Conservation (phyloP, 1,139 yeast genomes). For the Wickerhamiella pararugosa region DNA sequence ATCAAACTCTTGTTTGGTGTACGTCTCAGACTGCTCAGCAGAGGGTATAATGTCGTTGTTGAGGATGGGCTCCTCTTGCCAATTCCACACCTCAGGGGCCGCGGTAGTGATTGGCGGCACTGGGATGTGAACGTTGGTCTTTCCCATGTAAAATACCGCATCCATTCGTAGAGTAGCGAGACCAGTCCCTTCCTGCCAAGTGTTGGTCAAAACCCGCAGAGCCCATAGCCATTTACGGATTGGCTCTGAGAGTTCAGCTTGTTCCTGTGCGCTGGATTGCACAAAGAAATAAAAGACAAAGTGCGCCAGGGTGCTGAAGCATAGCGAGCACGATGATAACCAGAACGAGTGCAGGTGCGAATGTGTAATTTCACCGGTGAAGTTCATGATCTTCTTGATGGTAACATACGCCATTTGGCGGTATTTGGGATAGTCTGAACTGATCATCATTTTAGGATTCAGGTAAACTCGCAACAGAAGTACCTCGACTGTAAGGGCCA, state of each 20-base stretch:
- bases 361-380: slow-evolving; percentile 25
- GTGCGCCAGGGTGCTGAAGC: slow-evolving; percentile 24
- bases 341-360: slow-evolving; percentile 27
- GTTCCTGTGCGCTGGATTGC: slow-evolving; percentile 22
- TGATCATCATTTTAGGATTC: slow-evolving; percentile 11
- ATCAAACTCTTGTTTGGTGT: slow-evolving; percentile 6
- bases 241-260: slow-evolving; percentile 19
- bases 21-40: slow-evolving; percentile 13
- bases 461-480: slow-evolving; percentile 21
- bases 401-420: slow-evolving; percentile 21
- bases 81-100: not conserved
- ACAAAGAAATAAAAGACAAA: slow-evolving; percentile 24
- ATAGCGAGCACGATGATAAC: slow-evolving; percentile 23
- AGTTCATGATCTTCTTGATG: slow-evolving; percentile 21
- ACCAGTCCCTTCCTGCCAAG: slow-evolving; percentile 27
- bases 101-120: not conserved
- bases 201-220: slow-evolving; percentile 14
- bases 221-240: slow-evolving; percentile 24
- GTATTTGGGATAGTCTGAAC: slow-evolving; percentile 16
- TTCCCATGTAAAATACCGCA: slow-evolving; percentile 23
- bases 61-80: slow-evolving; percentile 9
- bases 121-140: slow-evolving; percentile 9
- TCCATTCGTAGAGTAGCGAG: slow-evolving; percentile 25
- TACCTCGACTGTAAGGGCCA: slow-evolving; percentile 23
- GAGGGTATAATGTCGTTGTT: slow-evolving; percentile 20